A percentile compares a stretch with the other conserved stretches of the same genome.
These are phyloP conservation scores for Geopyxis carbonaria DNA, from an alignment of 495 filamentous ascomycete genomes.

Conservation along the genomic window DNA sequence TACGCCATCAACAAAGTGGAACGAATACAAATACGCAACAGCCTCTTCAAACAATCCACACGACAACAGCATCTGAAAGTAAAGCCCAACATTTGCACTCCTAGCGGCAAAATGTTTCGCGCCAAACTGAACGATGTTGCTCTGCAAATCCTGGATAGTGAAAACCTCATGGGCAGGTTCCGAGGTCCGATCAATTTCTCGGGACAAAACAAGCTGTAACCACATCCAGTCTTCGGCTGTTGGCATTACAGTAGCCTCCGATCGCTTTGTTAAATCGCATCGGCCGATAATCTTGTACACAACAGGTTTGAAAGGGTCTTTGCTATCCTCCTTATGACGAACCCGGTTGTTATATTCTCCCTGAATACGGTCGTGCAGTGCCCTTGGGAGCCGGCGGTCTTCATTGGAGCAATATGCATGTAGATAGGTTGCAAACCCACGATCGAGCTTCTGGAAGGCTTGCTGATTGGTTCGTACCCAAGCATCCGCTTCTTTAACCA, in stretches of 20 bases:
- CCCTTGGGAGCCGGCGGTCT: constrained; percentile 54
- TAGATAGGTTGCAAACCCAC: constrained; percentile 79
- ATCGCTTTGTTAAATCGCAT: constrained; percentile 68
- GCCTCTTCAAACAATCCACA: constrained; percentile 89
- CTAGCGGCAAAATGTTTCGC: constrained; percentile 65
- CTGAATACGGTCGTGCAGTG: constrained; percentile 69
- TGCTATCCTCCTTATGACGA: constrained; percentile 66
- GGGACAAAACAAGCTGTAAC: constrained; percentile 82
- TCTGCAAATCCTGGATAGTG: constrained; percentile 68
- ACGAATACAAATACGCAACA: constrained; percentile 71
- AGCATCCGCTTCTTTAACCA: constrained; percentile 63
- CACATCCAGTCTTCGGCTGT: constrained; percentile 91
- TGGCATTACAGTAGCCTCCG: constrained; percentile 60
- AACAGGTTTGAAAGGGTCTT: constrained; percentile 90
- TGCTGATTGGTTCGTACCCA: constrained; percentile 62
- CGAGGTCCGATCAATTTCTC: constrained; percentile 66
- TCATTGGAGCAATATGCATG: constrained; percentile 53
- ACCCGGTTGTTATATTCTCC: constrained; percentile 73
- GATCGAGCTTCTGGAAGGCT: constrained; percentile 75
- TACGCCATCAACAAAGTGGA: constrained; percentile 77
- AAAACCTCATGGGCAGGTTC: constrained; percentile 79
- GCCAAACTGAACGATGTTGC: constrained; percentile 72
- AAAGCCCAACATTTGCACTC: constrained; percentile 66
- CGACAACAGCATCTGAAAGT: constrained; percentile 78
- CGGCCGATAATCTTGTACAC: constrained; percentile 96